Evolutionary conservation across 768 basidiomycete species (phyloP).

Genomic region (Xerocomellus intermedius): DNA sequence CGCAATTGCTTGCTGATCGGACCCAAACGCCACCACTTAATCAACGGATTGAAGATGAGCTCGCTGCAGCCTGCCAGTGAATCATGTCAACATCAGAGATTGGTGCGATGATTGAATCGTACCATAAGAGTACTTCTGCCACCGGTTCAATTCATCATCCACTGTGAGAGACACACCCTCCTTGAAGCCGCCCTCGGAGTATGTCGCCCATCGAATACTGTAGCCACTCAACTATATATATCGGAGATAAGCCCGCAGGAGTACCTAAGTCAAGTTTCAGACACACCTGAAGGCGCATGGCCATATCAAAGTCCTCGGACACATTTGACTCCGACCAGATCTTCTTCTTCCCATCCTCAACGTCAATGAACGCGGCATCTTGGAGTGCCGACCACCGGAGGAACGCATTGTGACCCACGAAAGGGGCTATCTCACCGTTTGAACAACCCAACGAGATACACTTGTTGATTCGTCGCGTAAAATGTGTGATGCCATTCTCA

Average conservation of each 20-base stretch:
- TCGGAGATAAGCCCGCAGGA: not conserved
- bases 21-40: conserved; percentile 72
- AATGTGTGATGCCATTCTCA: conserved; percentile 87
- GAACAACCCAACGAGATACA: conserved; percentile 76
- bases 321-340: conserved; percentile 70
- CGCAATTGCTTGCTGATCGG: conserved; percentile 83
- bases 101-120: conserved; percentile 30
- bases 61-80: conserved; percentile 33
- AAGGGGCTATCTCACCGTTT: conserved; percentile 75
- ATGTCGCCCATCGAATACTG: conserved; percentile 66
- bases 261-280: not conserved
- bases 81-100: conserved; percentile 33
- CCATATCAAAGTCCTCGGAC: conserved; percentile 74
- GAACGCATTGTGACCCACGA: conserved; percentile 89
- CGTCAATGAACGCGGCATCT: conserved; percentile 75
- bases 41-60: conserved; percentile 83
- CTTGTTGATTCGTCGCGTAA: conserved; percentile 85
- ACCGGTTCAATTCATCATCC: conserved; percentile 91
- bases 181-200: conserved; percentile 84
- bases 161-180: conserved; percentile 92
- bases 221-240: conserved; percentile 21
- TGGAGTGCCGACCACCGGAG: conserved; percentile 88
- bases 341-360: conserved; percentile 55
- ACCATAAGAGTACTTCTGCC: conserved; percentile 88
- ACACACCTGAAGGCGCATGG: conserved; percentile 46